Base-by-base conservation (phyloP, 495 filamentous ascomycete species). In the Daldinia childiae region DNA sequence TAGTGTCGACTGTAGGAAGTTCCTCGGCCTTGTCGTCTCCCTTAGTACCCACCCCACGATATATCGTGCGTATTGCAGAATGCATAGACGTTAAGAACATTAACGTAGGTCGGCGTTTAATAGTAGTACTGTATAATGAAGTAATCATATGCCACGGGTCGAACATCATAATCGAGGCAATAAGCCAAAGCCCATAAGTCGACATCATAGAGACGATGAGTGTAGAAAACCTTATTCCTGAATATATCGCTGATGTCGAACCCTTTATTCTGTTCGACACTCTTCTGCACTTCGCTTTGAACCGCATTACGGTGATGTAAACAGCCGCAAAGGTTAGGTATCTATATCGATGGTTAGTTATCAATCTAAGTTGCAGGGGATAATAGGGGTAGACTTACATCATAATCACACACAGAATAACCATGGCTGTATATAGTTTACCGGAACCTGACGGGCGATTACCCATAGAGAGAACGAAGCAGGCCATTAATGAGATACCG, bases 61-160 rank as follows among this genome's bases (percentile, higher is more conserved):
- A 98, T 94, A 71, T 98, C 94, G 84, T 98, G 94, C 24, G 94
- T 97, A 79, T 98, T 98, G 79, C 94, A 98, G 85, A 98, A 98
- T 69, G 94, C 94, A 80, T 98, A 98, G 69, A 98, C 93, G 83
- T 98, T 97, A 72, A 98, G 89, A 61, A 97, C 93, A 79, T 97
- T 97, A 84, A 96, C 94, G 82, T 97, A 98, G 12, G 93, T 96
- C 0, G 94, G 94, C 0, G 94, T 97, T 97, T 55, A 99, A 87
- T 39, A 98, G 88, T 64, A 99, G 79, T 99, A 99, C 88, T 99
- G 96, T 54, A 98, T 82, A 80, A 94, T 36, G 88, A 92, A 29
- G 95, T 99, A 82, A 97, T 87, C 92, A 99, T 97, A 80, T 99
- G 96, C 94, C 94, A 99, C 1, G 96, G 96, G 78, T 99, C 96